Percentiles rank a stretch among this genome's conserved stretches.
phyloP scores from a whole-genome alignment of 148 eudicot genomes.

The Chenopodium berlandieri region DNA sequence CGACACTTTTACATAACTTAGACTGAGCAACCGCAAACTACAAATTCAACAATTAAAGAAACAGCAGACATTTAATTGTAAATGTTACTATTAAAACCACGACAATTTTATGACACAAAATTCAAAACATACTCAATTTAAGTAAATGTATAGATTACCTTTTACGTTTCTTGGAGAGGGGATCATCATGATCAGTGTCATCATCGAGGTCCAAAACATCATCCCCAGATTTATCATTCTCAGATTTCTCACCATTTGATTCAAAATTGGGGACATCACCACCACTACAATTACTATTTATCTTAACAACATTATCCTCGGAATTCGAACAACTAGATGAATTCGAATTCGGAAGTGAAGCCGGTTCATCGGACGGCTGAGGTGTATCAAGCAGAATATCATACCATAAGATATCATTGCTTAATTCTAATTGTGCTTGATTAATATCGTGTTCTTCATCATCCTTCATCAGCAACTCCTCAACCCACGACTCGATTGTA shows the following conservation, averaged over 20 bases:
- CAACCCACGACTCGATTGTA: constrained; percentile 34
- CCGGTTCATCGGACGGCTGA: no score
- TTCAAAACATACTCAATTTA: no score
- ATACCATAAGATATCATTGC: constrained; percentile 10
- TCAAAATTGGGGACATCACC: constrained; percentile 9
- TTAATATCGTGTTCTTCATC: constrained; percentile 16
- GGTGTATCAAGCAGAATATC: constrained; percentile 35
- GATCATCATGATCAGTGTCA: constrained; percentile 33
- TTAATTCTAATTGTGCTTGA: not conserved
- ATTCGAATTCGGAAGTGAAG: constrained; percentile 9
- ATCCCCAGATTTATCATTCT: constrained; percentile 15
- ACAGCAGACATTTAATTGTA: no score
- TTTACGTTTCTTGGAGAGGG: constrained; percentile 48
- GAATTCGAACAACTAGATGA: constrained; percentile 24
- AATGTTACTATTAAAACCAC: no score
- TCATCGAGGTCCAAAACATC: constrained; percentile 10
- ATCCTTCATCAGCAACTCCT: constrained; percentile 55
- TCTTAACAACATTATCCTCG: constrained; percentile 2
- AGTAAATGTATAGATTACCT: constrained; percentile 34
- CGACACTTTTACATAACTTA: no score
- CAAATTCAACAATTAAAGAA: no score
- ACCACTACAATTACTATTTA: not conserved
- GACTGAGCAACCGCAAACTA: no score
- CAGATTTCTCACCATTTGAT: not conserved
- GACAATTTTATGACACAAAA: no score